Conservation (phyloP, 768 basidiomycete genomes). For the Cystofilobasidium macerans region DNA sequence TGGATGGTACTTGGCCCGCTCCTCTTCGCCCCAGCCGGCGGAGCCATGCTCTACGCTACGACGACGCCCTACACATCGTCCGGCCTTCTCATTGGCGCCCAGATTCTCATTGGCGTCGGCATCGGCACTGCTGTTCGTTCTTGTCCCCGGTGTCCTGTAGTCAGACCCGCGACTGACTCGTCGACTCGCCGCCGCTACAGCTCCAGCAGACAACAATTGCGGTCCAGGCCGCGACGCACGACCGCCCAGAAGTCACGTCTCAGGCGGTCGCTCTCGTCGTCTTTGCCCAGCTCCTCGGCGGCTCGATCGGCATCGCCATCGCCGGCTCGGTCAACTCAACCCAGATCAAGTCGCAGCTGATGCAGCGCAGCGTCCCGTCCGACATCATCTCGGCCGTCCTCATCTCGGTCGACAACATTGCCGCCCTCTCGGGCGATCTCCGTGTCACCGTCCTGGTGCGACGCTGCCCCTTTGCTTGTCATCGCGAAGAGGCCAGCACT, state of each 20-base stretch:
- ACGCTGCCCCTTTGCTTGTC: slow-evolving; percentile 15
- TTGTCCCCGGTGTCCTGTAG: not conserved
- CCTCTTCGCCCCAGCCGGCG: slow-evolving; percentile 35
- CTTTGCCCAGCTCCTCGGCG: slow-evolving; percentile 34
- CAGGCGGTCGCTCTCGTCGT: slow-evolving; percentile 38
- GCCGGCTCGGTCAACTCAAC: slow-evolving; percentile 39
- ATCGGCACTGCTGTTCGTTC: slow-evolving; percentile 32
- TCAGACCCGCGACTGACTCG: no score
- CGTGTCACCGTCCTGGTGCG: slow-evolving; percentile 22
- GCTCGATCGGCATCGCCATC: slow-evolving; percentile 35
- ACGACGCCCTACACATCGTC: slow-evolving; percentile 31
- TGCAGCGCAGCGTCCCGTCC: slow-evolving; percentile 28
- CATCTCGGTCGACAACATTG: slow-evolving; percentile 19
- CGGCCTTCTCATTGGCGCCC: slow-evolving; percentile 38
- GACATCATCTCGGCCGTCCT: slow-evolving; percentile 22
- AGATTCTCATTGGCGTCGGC: slow-evolving; percentile 40
- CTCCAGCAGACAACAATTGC: slow-evolving; percentile 19
- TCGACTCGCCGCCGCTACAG: no score
- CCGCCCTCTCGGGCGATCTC: not conserved
- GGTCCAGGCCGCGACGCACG: not conserved
- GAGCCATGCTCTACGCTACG: slow-evolving; percentile 40
- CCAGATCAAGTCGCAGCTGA: slow-evolving; percentile 34
- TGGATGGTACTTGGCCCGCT: slow-evolving; percentile 36
- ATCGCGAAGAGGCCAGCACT: not conserved
- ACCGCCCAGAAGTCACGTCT: slow-evolving; percentile 36